Conservation (phyloP, 768 basidiomycete species). For the Tulasnella sp. region DNA sequence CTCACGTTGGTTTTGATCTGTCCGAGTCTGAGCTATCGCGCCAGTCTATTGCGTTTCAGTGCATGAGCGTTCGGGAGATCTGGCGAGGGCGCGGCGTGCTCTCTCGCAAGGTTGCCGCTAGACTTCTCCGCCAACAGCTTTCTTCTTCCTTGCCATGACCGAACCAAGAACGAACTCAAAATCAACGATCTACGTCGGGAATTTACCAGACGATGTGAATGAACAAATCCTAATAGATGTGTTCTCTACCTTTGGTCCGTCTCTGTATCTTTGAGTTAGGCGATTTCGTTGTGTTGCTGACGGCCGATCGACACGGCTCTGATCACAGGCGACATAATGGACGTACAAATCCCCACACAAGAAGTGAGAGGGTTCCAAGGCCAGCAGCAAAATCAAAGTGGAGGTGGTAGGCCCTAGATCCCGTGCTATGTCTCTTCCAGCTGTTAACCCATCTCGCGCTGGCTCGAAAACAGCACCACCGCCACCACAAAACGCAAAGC, state of each 20-base stretch:
- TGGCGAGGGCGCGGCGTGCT: background rate
- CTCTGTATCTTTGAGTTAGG: background rate
- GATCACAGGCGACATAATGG: constrained; percentile 78
- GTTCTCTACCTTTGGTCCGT: constrained; percentile 84
- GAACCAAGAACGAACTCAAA: constrained; percentile 78
- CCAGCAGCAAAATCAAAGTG: background rate
- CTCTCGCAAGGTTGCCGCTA: background rate
- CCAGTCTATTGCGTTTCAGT: no score
- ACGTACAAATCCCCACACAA: constrained; percentile 81
- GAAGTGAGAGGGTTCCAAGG: background rate
- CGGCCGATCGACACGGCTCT: background rate
- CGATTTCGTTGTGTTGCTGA: constrained; percentile 16
- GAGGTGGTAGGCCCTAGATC: background rate
- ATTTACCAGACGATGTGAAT: constrained; percentile 78
- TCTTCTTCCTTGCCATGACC: constrained; percentile 34
- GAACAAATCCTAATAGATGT: constrained; percentile 69
- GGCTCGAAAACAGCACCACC: constrained; percentile 34
- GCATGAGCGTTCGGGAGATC: no score
- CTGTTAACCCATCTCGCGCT: background rate
- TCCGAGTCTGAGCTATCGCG: no score
- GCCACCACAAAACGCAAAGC: constrained; percentile 50
- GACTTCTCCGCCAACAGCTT: background rate
- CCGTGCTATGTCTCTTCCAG: background rate
- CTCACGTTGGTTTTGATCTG: no score
- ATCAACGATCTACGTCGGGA: constrained; percentile 81